These are phyloP conservation scores for Papiliotrema laurentii DNA, from an alignment of 1,284 basidiomycete genomes.

Conservation along the genomic window DNA sequence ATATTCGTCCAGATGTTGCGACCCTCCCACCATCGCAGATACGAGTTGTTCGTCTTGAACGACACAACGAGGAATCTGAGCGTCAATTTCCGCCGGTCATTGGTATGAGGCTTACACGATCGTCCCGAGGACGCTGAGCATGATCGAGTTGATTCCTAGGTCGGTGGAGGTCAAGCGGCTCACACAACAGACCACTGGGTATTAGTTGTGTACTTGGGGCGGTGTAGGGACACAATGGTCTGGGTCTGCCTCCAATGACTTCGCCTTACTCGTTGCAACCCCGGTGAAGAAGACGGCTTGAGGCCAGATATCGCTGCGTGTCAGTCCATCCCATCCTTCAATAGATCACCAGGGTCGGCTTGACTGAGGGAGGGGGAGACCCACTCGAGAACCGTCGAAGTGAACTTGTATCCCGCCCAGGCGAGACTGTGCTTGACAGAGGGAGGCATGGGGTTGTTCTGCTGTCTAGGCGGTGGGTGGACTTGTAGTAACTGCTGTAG, in stretches of 20 bases:
- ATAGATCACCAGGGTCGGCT: not conserved
- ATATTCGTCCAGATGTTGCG: slow-evolving; percentile 30
- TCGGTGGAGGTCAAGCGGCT: slow-evolving; percentile 18
- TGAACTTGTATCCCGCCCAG: slow-evolving; percentile 27
- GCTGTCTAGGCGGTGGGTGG: not conserved
- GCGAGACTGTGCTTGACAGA: slow-evolving; percentile 22
- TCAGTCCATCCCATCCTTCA: not conserved
- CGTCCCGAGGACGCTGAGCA: slow-evolving; percentile 28
- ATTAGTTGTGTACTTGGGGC: not conserved
- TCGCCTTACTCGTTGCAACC: slow-evolving; percentile 23
- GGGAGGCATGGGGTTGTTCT: slow-evolving; percentile 3
- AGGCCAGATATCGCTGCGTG: slow-evolving; percentile 32
- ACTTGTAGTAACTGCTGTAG: too few species aligned
- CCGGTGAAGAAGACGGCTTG: slow-evolving; percentile 26
- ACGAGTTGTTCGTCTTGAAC: slow-evolving; percentile 36
- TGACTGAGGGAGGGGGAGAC: not conserved
- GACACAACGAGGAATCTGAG: slow-evolving; percentile 29
- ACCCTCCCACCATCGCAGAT: slow-evolving; percentile 33
- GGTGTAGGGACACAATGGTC: too few species aligned
- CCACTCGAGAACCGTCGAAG: slow-evolving; percentile 32
- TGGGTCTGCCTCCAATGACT: not conserved
- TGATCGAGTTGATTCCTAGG: slow-evolving; percentile 24
- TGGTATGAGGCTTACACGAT: slow-evolving; percentile 23
- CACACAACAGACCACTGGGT: slow-evolving; percentile 28
- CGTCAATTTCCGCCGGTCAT: not conserved